phyloP scores from a whole-genome alignment of 768 basidiomycete species.

The Mycena filopes region DNA sequence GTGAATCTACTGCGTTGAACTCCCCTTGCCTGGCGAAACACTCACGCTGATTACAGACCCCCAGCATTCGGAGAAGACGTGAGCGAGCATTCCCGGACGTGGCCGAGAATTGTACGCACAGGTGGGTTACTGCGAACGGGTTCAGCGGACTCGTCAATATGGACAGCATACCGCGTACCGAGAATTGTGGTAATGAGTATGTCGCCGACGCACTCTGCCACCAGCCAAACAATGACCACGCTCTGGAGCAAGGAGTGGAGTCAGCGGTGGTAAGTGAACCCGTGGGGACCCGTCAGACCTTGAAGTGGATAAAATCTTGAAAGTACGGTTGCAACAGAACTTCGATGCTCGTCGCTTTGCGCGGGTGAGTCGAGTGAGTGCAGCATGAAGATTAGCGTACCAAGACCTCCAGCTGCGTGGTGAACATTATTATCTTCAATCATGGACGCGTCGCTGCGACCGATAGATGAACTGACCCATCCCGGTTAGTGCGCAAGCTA shows the following conservation, averaged over 20 bases:
- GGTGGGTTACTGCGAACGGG: not conserved
- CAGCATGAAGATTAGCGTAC: not conserved
- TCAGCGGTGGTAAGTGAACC: no score
- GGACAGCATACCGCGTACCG: conserved; percentile 1
- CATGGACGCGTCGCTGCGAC: no score
- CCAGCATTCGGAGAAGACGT: no score
- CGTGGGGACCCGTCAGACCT: not conserved
- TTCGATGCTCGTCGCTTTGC: conserved; percentile 34
- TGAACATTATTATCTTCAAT: not conserved
- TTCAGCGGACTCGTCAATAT: not conserved
- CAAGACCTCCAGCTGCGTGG: conserved; percentile 19
- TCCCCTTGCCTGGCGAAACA: not conserved
- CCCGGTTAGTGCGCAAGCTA: conserved; percentile 6
- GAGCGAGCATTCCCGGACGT: not conserved
- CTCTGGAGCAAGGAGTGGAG: conserved; percentile 24
- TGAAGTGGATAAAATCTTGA: conserved; percentile 33
- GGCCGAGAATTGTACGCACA: not conserved
- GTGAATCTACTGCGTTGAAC: not conserved
- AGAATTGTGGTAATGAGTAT: conserved; percentile 46
- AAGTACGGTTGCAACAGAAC: conserved; percentile 27
- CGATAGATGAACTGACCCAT: conserved; percentile 4
- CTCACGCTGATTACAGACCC: not conserved
- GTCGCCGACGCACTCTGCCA: conserved; percentile 47
- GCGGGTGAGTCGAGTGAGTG: conserved; percentile 18
- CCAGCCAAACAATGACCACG: conserved; percentile 48